Conservation (phyloP, 2,329 filamentous ascomycete species). For the Venturia oleaginea region DNA sequence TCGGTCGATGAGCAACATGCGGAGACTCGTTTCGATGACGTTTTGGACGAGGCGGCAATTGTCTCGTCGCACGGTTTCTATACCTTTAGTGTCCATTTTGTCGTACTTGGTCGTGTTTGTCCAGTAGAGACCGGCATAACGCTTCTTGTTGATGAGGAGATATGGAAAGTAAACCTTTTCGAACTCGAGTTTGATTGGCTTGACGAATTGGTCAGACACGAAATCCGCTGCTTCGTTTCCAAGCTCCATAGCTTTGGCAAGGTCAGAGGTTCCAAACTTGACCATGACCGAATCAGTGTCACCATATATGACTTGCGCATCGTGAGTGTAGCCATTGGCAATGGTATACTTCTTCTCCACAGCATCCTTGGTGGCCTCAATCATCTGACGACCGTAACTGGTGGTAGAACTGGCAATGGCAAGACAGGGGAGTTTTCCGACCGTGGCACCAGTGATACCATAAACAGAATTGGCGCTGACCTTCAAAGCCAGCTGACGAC, state of each 20-base stretch:
- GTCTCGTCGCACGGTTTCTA: conserved; percentile 93
- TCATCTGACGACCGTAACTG: conserved; percentile 96
- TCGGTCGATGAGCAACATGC: conserved; percentile 90
- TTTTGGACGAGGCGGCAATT: conserved; percentile 94
- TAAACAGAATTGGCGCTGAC: conserved; percentile 97
- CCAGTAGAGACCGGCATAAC: conserved; percentile 97
- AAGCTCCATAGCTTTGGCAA: conserved; percentile 84
- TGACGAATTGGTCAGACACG: conserved; percentile 87
- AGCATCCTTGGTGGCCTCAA: conserved; percentile 94
- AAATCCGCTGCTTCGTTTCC: conserved; percentile 85
- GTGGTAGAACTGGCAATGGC: conserved; percentile 95
- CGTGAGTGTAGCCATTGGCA: conserved; percentile 86
- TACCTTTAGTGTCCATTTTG: conserved; percentile 99
- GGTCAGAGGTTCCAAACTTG: conserved; percentile 85
- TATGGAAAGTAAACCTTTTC: conserved; percentile 99
- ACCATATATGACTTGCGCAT: conserved; percentile 96
- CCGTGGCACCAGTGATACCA: conserved; percentile 90
- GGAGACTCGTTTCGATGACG: conserved; percentile 90
- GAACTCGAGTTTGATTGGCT: conserved; percentile 97
- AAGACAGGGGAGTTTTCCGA: conserved; percentile 89
- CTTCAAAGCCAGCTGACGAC: conserved; percentile 91
- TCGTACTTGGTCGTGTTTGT: conserved; percentile 90
- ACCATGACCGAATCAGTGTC: conserved; percentile 99
- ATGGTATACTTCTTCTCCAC: conserved; percentile 86
- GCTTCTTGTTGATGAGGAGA: conserved; percentile 98